Evolutionary conservation across 1,284 basidiomycete genomes (phyloP).

Genomic region (Rhodotorula sp.): DNA sequence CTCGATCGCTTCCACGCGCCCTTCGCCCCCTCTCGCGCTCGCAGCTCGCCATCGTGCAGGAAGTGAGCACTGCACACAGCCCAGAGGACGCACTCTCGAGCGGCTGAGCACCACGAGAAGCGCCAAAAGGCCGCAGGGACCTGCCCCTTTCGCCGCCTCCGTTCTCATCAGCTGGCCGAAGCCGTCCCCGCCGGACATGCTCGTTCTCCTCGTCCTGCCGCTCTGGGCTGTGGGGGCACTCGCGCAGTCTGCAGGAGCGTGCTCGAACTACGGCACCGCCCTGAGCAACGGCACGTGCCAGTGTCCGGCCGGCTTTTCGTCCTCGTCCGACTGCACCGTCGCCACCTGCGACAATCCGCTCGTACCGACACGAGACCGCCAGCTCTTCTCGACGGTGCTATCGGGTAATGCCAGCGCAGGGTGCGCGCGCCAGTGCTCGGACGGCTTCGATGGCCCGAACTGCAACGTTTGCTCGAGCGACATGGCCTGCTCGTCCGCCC

Average conservation of each 20-base stretch:
- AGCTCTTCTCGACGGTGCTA: slow-evolving; percentile 24
- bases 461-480: slow-evolving; percentile 39
- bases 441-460: slow-evolving; percentile 40
- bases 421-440: slow-evolving; percentile 37
- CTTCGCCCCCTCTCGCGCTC: no score
- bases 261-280: slow-evolving; percentile 25
- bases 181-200: neutral
- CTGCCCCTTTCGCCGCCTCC: neutral
- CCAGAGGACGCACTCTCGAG: neutral
- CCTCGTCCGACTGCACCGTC: slow-evolving; percentile 13
- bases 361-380: slow-evolving; percentile 13
- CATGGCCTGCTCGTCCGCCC: slow-evolving; percentile 32
- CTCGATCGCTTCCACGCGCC: no score
- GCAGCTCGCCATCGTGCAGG: no score
- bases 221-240: neutral
- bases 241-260: slow-evolving; percentile 1
- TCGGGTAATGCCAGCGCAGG: slow-evolving; percentile 27
- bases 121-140: neutral
- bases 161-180: neutral
- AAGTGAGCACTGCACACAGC: neutral
- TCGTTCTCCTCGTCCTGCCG: neutral
- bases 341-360: slow-evolving; percentile 41
- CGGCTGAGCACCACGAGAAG: neutral
- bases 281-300: slow-evolving; percentile 22
- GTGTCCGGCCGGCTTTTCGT: slow-evolving; percentile 33